A percentile compares a stretch with the other conserved stretches of the same genome.
These are phyloP conservation scores for Coniochaeta sp. DNA, from an alignment of 2,329 filamentous ascomycete genomes.

Conservation along the genomic window DNA sequence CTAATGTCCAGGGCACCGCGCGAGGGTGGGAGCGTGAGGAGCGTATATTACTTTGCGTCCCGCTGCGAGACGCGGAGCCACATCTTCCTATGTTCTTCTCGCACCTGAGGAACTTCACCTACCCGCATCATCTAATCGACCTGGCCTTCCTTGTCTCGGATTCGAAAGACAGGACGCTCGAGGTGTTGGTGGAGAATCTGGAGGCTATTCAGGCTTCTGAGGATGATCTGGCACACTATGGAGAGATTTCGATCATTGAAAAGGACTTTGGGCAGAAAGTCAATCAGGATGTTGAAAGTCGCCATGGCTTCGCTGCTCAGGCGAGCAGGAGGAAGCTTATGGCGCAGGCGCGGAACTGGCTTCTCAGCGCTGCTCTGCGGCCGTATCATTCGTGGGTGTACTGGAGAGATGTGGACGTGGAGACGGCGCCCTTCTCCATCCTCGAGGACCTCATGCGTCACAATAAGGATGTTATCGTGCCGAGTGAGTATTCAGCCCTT, in stretches of 20 bases:
- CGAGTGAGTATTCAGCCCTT: constrained; percentile 61
- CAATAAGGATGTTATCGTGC: constrained; percentile 97
- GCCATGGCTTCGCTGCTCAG: constrained; percentile 95
- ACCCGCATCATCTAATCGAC: constrained; percentile 93
- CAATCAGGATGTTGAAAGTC: constrained; percentile 93
- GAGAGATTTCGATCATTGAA: constrained; percentile 95
- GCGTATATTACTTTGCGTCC: constrained; percentile 89
- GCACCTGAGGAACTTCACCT: constrained; percentile 94
- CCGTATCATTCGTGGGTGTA: constrained; percentile 99
- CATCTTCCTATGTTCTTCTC: constrained; percentile 98
- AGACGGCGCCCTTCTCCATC: constrained; percentile 94
- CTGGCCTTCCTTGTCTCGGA: constrained; percentile 95
- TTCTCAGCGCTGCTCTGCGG: constrained; percentile 83
- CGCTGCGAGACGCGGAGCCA: constrained; percentile 82
- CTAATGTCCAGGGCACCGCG: constrained; percentile 82
- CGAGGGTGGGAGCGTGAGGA: constrained; percentile 95
- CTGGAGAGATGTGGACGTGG: constrained; percentile 97
- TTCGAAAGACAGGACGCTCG: constrained; percentile 84
- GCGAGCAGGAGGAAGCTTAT: constrained; percentile 91
- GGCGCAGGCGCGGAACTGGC: constrained; percentile 96
- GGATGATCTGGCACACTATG: constrained; percentile 76
- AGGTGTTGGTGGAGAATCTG: constrained; percentile 66
- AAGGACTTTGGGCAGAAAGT: constrained; percentile 99
- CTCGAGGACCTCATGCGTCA: constrained; percentile 97
- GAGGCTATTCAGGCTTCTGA: constrained; percentile 72